Evolutionary conservation across 768 basidiomycete species (phyloP), one percentile per base, ranked within the genome.

Genomic region (Podaxis pistillaris): DNA sequence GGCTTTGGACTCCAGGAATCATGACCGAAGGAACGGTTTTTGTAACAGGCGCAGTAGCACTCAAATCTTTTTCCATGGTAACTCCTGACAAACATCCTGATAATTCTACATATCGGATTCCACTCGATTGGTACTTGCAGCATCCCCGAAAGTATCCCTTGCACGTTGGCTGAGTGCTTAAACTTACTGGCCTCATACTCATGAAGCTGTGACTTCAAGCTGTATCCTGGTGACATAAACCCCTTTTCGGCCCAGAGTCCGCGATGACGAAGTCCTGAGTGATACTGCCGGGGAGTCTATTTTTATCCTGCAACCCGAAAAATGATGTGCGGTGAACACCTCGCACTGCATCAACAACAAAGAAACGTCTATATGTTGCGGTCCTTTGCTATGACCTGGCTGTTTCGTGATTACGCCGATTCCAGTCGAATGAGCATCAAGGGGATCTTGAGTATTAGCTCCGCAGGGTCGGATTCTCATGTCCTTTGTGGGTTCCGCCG

Each of bases 1-100:
- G 26, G n/a, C 11, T 19, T 19, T 41, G 37, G 22, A 40, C 8
- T 37, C 19, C 38, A 37, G 38, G 36, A 17, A n/a, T 24, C 26
- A 22, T 17, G 9, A 38, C 54, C 54, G 37, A 38, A 26, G 54
- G 22, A 40, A 30, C 38, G n/a, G 38, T 41, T 56, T 53, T 38
- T 24, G n/a, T 22, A 4, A n/a, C 24, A 3, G 8, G 9, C 47
- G 8, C 19, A 8, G 24, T 2, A 24, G 33, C 37, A 7, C 51
- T 22, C n/a, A n/a, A 19, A 51, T 38, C 22, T 50, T 52, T 60
- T 60, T 17, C 58, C 58, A 60, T 60, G 41, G 55, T 46, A 62
- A 50, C 54, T 54, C 30, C 15, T 55, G 44, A 62, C 36, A 62
- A 36, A 61, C 37, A 47, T 47, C 58, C 13, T 15, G 11, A 47